Conservation (phyloP, 2,329 filamentous ascomycete genomes). For the Waltergamsia citrina region DNA sequence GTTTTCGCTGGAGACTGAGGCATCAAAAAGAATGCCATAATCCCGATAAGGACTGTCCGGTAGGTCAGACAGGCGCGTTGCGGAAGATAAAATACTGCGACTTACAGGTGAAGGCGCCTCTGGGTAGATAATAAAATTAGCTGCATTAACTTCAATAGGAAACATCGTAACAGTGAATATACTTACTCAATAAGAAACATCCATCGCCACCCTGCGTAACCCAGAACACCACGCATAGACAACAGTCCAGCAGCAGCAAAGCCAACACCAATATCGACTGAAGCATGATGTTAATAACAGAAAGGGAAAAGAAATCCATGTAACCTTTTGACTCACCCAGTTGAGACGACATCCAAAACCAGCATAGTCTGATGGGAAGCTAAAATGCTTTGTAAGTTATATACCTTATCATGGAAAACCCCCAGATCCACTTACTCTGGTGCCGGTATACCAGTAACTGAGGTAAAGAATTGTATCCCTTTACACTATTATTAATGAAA, state of each 20-base stretch:
- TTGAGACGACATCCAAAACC: conserved; percentile 51
- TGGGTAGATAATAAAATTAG: conserved; percentile 9
- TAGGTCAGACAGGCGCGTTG: no score
- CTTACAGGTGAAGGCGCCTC: conserved; percentile 21
- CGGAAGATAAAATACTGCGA: conserved; percentile 14
- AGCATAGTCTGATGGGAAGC: conserved; percentile 54
- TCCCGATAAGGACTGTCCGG: conserved; percentile 41
- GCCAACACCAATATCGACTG: conserved; percentile 36
- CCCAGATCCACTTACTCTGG: no score
- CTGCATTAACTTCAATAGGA: no score
- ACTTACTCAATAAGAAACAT: conserved; percentile 33
- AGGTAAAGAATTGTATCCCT: conserved; percentile 46
- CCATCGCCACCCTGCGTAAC: conserved; percentile 48
- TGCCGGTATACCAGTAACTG: no score
- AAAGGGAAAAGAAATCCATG: no score
- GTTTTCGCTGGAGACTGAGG: conserved; percentile 55
- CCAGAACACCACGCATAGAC: conserved; percentile 39
- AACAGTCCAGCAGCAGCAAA: conserved; percentile 48
- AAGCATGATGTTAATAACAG: neutral
- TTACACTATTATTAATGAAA: neutral
- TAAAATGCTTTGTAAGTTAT: conserved; percentile 18
- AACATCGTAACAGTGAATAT: neutral
- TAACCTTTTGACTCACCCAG: no score
- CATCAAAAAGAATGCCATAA: conserved; percentile 45
- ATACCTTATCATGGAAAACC: no score